Base-by-base conservation (phyloP, 176 grass and related monocot genomes). In the Urochloa ruziziensis region DNA sequence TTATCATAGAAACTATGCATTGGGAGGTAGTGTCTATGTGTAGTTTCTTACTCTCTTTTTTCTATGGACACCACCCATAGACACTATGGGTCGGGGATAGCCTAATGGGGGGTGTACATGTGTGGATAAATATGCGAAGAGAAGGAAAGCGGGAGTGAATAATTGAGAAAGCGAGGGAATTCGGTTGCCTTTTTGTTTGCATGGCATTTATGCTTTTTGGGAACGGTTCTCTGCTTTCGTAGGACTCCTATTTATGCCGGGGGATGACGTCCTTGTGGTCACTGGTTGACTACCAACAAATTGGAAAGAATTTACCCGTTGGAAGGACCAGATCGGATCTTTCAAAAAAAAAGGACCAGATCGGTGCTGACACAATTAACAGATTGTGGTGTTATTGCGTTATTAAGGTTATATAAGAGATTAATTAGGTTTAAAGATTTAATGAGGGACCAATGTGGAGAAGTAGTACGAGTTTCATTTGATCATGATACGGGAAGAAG, bases 171-270 rank as follows among this genome's bases (percentile, higher is more conserved):
- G 17, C 2, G 2, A 44, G 37, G 24, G 74, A n/a, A 29, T 43
- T 7, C 14, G 10, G 10, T 44, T 29, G n/a, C 37, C 23, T 33
- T 47, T 78, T 47, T 63, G 40, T 64, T 48, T 64, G 59, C 28
- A 33, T 65, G 28, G 6, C 40, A 24, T 80, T 80, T 34, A 43
- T 39, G 29, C 37, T 28, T 14, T 56, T 29, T 42, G 70, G 43
- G 35, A 83, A 83, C 81, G 9, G 57, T 83, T 83, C 28, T 25
- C 43, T 27, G 48, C 59, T 74, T 28, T 21, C 32, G 21, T 12
- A 49, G 29, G 77, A 17, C 64, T 64, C 43, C 13, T 28, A 9
- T 46, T 29, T 6, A 29, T 27, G 24, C 61, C 42, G 42, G 68
- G 68, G 28, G 42, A 35, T 27, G 78, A 74, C 33, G 30, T n/a